Percentiles rank a stretch among this genome's conserved stretches.
Conservation (phyloP, 2,329 filamentous ascomycete genomes). For the Ceratocystis alfenasii region DNA sequence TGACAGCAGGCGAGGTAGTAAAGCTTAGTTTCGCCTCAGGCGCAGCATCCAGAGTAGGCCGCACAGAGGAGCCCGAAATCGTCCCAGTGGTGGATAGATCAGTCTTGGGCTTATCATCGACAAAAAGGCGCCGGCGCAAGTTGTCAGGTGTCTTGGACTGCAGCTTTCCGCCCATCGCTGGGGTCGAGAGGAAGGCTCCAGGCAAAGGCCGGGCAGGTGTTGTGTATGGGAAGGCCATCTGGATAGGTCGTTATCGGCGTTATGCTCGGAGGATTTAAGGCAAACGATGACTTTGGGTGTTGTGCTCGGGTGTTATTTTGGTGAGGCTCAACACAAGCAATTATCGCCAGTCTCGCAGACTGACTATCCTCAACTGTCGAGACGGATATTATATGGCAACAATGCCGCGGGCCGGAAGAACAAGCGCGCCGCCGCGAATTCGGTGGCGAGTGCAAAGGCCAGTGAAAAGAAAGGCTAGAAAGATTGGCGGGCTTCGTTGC, state of each 20-base stretch:
- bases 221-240: slow-evolving; percentile 44
- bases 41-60: slow-evolving; percentile 10
- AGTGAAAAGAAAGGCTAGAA: neutral
- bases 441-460: neutral
- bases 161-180: slow-evolving; percentile 42
- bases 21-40: slow-evolving; percentile 22
- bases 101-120: slow-evolving; percentile 23
- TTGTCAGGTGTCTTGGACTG: slow-evolving; percentile 31
- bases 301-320: too few species aligned
- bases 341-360: too few species aligned
- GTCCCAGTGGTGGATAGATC: neutral
- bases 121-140: slow-evolving; percentile 42
- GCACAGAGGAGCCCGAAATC: neutral
- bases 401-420: neutral
- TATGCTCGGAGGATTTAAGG: neutral
- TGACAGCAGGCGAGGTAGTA: slow-evolving; percentile 14
- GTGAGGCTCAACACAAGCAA: neutral
- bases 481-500: neutral
- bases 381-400: neutral
- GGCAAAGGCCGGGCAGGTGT: slow-evolving; percentile 63
- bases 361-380: neutral
- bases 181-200: slow-evolving; percentile 65
- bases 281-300: neutral
- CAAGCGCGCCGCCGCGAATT: slow-evolving; percentile 2
- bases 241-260: neutral